These are phyloP conservation scores for Diplocarpon rosae DNA, from an alignment of 2,329 filamentous ascomycete species.

Conservation along the genomic window DNA sequence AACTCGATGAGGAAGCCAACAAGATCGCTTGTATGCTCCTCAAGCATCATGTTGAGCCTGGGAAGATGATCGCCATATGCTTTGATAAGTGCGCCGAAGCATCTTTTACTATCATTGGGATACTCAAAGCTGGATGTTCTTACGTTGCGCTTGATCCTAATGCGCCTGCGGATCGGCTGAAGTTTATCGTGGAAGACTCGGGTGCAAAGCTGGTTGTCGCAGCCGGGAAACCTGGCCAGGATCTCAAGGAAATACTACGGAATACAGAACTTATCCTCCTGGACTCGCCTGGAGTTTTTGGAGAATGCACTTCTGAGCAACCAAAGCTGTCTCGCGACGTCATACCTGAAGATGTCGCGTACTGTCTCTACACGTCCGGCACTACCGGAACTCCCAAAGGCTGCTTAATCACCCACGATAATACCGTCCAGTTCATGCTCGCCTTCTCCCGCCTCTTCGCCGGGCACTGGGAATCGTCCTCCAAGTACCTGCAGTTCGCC, in stretches of 20 bases:
- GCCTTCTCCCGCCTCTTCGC: constrained; percentile 72
- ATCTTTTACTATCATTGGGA: constrained; percentile 28
- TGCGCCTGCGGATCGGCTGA: constrained; percentile 27
- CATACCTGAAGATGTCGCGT: constrained; percentile 22
- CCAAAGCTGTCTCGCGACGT: constrained; percentile 16
- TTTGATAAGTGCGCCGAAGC: constrained; percentile 31
- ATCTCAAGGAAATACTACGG: constrained; percentile 27
- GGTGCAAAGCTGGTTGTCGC: constrained; percentile 52
- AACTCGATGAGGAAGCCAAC: constrained; percentile 63
- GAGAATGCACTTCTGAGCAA: constrained; percentile 16
- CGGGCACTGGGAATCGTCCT: constrained; percentile 60
- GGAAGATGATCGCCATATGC: constrained; percentile 34
- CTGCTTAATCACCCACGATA: constrained; percentile 80
- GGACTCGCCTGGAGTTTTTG: constrained; percentile 18
- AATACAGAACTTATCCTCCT: constrained; percentile 17
- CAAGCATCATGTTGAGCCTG: constrained; percentile 36
- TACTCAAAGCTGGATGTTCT: constrained; percentile 29
- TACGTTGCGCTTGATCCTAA: constrained; percentile 32
- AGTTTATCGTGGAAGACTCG: constrained; percentile 46
- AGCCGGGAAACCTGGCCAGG: constrained; percentile 33
- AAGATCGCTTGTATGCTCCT: constrained; percentile 56
- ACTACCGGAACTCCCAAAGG: constrained; percentile 31
- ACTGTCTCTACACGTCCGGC: constrained; percentile 30
- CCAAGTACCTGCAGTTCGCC: constrained; percentile 85
- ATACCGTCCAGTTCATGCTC: constrained; percentile 80